Percentiles rank a stretch among this genome's conserved stretches.
Conservation (phyloP, 306 rosid genomes). For the Cucurbita ficifolia region DNA sequence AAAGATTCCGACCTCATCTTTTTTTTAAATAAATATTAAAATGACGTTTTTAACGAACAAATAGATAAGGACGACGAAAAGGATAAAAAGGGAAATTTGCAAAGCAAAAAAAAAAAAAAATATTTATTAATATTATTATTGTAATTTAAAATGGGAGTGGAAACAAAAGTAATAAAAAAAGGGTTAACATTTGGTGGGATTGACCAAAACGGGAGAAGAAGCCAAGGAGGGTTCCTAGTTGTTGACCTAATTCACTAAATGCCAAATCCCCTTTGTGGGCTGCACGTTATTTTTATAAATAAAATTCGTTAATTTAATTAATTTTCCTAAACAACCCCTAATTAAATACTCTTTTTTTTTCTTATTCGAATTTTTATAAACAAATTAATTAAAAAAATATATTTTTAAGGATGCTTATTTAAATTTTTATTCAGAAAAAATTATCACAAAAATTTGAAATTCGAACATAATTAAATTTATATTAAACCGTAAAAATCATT, state of each 20-base stretch:
- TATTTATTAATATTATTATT: no score
- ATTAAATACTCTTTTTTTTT: no score
- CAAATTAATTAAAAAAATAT: no score
- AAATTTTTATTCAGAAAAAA: no score
- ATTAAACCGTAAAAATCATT: no score
- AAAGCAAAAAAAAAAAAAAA: no score
- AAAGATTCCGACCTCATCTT: no score
- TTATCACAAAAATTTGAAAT: no score
- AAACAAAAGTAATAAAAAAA: background rate
- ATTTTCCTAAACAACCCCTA: background rate
- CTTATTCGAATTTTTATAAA: no score
- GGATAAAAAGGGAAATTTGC: background rate
- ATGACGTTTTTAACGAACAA: no score
- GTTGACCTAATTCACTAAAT: conserved; percentile 56
- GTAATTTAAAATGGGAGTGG: background rate
- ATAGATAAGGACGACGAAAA: background rate
- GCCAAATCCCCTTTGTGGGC: conserved; percentile 41
- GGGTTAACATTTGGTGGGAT: conserved; percentile 24
- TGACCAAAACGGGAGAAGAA: conserved; percentile 30
- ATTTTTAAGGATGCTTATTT: no score
- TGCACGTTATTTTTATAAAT: conserved; percentile 20
- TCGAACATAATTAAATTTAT: background rate
- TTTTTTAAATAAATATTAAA: no score
- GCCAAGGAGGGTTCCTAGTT: conserved; percentile 51
- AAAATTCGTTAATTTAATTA: background rate